phyloP scores from a whole-genome alignment of 1,284 basidiomycete genomes.

The Trametes sp. region DNA sequence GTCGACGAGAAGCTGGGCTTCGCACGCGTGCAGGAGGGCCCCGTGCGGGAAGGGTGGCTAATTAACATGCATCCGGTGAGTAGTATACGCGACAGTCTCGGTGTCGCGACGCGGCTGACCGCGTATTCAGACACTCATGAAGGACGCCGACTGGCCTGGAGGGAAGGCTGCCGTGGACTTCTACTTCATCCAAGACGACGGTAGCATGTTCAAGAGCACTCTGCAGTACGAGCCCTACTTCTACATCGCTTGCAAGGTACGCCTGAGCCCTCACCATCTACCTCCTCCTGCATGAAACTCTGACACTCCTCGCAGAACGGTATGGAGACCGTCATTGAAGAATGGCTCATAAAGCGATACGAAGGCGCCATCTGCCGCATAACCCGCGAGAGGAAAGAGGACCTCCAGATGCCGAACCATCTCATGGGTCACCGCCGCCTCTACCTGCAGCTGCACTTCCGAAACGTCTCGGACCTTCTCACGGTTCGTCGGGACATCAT shows the following conservation, averaged over 20 bases:
- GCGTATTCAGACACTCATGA: slow-evolving; percentile 74
- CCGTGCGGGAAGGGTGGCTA: slow-evolving; percentile 87
- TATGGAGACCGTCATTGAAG: slow-evolving; percentile 91
- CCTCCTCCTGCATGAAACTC: no score
- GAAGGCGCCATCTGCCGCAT: slow-evolving; percentile 87
- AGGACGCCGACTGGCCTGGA: slow-evolving; percentile 81
- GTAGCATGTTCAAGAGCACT: slow-evolving; percentile 95
- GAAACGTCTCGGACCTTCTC: slow-evolving; percentile 93
- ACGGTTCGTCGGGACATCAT: slow-evolving; percentile 88
- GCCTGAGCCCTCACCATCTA: no score
- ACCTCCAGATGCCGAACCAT: slow-evolving; percentile 96
- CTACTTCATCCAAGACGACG: slow-evolving; percentile 98
- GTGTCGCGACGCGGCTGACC: slow-evolving; percentile 1
- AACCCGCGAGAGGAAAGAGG: slow-evolving; percentile 88
- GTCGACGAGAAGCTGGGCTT: slow-evolving; percentile 96
- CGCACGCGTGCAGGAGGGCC: slow-evolving; percentile 77
- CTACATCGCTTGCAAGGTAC: slow-evolving; percentile 87
- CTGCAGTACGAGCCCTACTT: slow-evolving; percentile 96
- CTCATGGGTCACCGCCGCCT: slow-evolving; percentile 90
- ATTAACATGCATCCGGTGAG: slow-evolving; percentile 98
- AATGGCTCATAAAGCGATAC: slow-evolving; percentile 95
- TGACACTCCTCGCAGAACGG: slow-evolving; percentile 61
- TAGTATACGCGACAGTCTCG: slow-evolving; percentile 16
- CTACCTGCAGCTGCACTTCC: slow-evolving; percentile 90
- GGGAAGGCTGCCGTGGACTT: slow-evolving; percentile 94